Conservation (phyloP, 176 grass and related monocot species). For the Microstegium vimineum region DNA sequence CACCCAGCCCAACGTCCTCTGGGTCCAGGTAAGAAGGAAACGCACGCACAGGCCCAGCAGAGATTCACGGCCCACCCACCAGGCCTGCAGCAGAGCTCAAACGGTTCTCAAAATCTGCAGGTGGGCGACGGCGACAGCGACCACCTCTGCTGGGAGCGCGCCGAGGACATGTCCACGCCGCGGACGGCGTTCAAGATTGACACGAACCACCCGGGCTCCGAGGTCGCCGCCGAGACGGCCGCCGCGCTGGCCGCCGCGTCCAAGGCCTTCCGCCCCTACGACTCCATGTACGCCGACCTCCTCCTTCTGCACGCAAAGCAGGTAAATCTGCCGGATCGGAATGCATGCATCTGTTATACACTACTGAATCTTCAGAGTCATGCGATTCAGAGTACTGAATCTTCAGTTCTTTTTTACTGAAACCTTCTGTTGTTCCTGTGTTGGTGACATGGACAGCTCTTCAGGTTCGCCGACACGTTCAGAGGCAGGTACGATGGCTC, state of each 20-base stretch:
- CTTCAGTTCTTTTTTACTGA: background rate
- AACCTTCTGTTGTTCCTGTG: background rate
- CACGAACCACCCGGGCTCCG: constrained; percentile 51
- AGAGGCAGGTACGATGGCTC: constrained; percentile 71
- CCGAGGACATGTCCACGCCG: constrained; percentile 87
- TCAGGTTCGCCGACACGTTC: constrained; percentile 79
- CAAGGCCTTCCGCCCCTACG: constrained; percentile 65
- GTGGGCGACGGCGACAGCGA: constrained; percentile 94
- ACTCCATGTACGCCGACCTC: constrained; percentile 65
- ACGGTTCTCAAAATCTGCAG: constrained; percentile 11
- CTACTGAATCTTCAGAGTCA: background rate
- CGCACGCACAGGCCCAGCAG: background rate
- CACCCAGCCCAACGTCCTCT: constrained; percentile 61
- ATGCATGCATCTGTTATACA: background rate
- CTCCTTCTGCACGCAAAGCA: constrained; percentile 81
- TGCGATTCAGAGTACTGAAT: background rate
- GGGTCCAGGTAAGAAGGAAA: constrained; percentile 93
- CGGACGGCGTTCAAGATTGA: constrained; percentile 74
- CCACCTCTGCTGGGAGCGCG: constrained; percentile 94
- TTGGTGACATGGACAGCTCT: constrained; percentile 45
- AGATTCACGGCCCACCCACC: background rate
- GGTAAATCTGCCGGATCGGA: constrained; percentile 16
- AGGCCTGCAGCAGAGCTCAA: too few relatives aligned
- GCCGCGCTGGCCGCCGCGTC: constrained; percentile 70
- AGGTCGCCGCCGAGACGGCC: constrained; percentile 72